These are phyloP conservation scores for Cladosporium colombiae DNA, from an alignment of 2,329 filamentous ascomycete genomes.

Conservation along the genomic window DNA sequence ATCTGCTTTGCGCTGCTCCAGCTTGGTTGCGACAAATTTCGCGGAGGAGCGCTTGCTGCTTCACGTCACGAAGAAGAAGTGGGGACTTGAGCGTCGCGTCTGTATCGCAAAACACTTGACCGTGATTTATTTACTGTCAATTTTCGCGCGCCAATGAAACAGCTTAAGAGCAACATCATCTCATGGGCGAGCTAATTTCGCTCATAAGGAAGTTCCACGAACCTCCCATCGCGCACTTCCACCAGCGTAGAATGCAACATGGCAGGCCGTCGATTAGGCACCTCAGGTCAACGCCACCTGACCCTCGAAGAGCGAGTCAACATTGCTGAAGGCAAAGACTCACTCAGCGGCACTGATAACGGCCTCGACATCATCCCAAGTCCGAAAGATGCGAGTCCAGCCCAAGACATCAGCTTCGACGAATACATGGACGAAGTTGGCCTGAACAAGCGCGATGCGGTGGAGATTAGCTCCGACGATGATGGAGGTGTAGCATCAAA, in stretches of 20 bases:
- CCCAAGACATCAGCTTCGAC: slow-evolving; percentile 25
- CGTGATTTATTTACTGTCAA: not conserved
- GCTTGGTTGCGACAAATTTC: slow-evolving; percentile 10
- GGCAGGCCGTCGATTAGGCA: slow-evolving; percentile 21
- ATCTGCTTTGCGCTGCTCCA: not conserved
- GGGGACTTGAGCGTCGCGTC: slow-evolving; percentile 7
- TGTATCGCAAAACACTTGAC: not conserved
- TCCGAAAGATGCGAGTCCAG: not conserved
- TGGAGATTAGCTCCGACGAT: slow-evolving; percentile 26
- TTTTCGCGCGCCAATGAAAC: not conserved
- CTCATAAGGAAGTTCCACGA: not conserved
- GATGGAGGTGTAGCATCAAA: not conserved
- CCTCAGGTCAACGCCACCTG: slow-evolving; percentile 17
- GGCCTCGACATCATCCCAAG: slow-evolving; percentile 22
- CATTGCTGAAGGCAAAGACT: slow-evolving; percentile 25
- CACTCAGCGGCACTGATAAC: slow-evolving; percentile 22
- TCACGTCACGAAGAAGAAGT: slow-evolving; percentile 1
- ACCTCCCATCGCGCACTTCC: not conserved
- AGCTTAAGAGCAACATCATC: not conserved
- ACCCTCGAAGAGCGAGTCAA: slow-evolving; percentile 24
- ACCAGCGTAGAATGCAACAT: slow-evolving; percentile 22
- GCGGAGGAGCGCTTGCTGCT: not conserved
- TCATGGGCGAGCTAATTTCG: not conserved
- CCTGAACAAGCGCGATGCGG: not conserved
- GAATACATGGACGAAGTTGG: slow-evolving; percentile 25